Evolutionary conservation across 345 rosid species (phyloP).

Genomic region (Pelargonium nanum): DNA sequence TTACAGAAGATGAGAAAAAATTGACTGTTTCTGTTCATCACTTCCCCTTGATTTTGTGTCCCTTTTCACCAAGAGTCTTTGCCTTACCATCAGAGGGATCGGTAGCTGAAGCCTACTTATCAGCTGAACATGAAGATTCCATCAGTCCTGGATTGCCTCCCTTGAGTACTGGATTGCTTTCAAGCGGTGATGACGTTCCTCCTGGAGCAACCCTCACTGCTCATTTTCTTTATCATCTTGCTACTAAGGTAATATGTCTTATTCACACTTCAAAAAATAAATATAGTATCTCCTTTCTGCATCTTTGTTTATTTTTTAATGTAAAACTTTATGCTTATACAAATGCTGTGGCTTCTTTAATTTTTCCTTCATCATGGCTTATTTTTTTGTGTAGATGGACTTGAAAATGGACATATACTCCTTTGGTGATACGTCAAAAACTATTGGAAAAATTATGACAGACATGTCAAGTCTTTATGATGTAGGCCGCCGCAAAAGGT

Average conservation of each 20-base stretch:
- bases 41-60: constrained; percentile 79
- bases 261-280: constrained; percentile 5
- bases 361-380: constrained; percentile 16
- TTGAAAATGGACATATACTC: constrained; percentile 94
- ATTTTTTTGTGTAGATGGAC: constrained; percentile 66
- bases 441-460: constrained; percentile 82
- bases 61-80: constrained; percentile 77
- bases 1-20: constrained; percentile 27
- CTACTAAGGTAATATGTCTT: constrained; percentile 50
- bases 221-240: constrained; percentile 85
- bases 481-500: constrained; percentile 86
- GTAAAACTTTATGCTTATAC: not conserved
- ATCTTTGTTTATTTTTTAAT: not conserved
- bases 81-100: constrained; percentile 96
- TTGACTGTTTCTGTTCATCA: constrained; percentile 69
- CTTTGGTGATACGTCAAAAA: constrained; percentile 76
- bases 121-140: constrained; percentile 61
- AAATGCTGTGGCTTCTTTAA: not conserved
- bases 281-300: not conserved
- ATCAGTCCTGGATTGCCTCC: constrained; percentile 84
- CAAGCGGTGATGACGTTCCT: constrained; percentile 70
- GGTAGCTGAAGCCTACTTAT: constrained; percentile 69
- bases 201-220: constrained; percentile 83
- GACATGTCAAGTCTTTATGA: constrained; percentile 98
- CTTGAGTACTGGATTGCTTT: constrained; percentile 45